Evolutionary conservation across 2,329 filamentous ascomycete species (phyloP).

Genomic region (Phialocephala subalpina): DNA sequence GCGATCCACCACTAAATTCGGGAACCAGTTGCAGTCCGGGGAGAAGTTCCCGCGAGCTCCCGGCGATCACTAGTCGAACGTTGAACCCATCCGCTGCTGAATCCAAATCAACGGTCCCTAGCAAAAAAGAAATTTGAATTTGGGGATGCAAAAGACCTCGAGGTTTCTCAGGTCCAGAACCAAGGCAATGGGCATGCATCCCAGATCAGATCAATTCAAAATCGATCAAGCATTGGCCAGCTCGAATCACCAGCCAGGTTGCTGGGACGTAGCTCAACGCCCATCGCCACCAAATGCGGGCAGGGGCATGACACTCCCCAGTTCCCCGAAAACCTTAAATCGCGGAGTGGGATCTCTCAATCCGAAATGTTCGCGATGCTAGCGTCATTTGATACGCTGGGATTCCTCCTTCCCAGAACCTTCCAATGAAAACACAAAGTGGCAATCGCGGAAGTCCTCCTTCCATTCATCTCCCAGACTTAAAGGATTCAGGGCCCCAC

Average conservation of each 20-base stretch:
- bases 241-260: neutral
- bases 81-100: neutral
- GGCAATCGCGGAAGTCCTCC: too few relatives aligned
- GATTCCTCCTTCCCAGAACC: too few relatives aligned
- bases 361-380: too few relatives aligned
- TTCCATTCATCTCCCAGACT: too few relatives aligned
- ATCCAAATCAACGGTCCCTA: neutral
- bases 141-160: neutral
- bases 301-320: neutral
- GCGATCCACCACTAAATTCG: neutral
- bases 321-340: slow-evolving; percentile 5
- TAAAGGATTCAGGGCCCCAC: too few relatives aligned
- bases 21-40: neutral
- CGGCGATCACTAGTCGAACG: neutral
- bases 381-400: too few relatives aligned
- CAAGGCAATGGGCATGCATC: neutral
- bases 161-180: neutral
- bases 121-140: neutral
- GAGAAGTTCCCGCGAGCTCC: neutral
- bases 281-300: neutral
- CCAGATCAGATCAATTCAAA: neutral
- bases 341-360: neutral
- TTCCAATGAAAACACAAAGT: too few relatives aligned
- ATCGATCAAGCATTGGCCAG: neutral
- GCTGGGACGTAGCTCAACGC: neutral